Base-by-base conservation (phyloP, 495 filamentous ascomycete genomes). In the Letharia lupina region DNA sequence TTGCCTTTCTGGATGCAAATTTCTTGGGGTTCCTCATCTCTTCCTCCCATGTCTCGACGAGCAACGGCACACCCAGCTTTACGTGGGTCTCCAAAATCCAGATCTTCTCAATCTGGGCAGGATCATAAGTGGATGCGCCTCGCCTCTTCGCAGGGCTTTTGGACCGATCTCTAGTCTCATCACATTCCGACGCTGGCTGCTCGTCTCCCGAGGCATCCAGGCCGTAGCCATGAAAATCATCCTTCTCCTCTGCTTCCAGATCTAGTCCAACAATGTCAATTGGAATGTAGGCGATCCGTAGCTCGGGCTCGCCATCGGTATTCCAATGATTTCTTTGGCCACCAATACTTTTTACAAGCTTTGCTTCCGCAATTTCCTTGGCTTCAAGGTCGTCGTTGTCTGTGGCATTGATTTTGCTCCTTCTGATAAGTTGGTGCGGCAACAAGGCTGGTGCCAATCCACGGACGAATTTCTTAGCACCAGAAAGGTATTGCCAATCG, bases 401-500 rank as follows among this genome's bases (percentile, higher is more conserved):
- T 8, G 71, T 65, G 13, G 75, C 75, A 4, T 56, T 59, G 18
- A 31, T 11, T 9, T 31, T 39, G 15, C 47, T 64, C 48, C 70
- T 68, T 12, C 33, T 37, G n/a, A 78, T 76, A 37, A 96, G 78
- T 66, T 83, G 82, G 58, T 86, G 82, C 1, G 87, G 81, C 54
- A 97, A 75, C 10, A 96, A 76, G 42, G 89, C 87, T 23, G 92
- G 90, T 1, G 92, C 90, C 37, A 98, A 75, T 47, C 88, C 87
- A 39, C 86, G 83, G 56, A 96, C 89, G 62, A 95, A 88, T 69
- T 96, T 96, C 65, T 87, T 84, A 5, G 93, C 92, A 0, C 93
- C 95, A 50, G 79, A 81, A 41, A 83, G 81, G 69, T 86, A 87
- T 4, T 78, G 84, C 94, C 94, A 98, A 62, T 93, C 90, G 65